Base-by-base conservation (phyloP, 2,329 filamentous ascomycete genomes). In the Pyricularia sp. region DNA sequence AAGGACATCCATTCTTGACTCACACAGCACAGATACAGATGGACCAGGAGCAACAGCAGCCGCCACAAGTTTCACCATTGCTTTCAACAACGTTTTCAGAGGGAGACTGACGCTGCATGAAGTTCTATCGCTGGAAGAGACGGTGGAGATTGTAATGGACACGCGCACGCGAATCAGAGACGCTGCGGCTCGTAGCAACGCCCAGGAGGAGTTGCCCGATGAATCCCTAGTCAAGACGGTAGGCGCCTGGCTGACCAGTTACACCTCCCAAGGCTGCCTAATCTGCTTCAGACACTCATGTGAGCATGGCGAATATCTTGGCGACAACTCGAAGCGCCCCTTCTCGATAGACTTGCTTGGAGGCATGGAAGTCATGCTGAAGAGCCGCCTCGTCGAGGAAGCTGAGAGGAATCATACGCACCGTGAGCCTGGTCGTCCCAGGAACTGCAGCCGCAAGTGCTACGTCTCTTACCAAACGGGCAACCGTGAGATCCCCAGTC, bases 281-380 rank as follows among this genome's bases (percentile, higher is more conserved):
- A 83, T 87, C 67, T 88, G 86, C 76, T 85, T 82, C 73, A 84
- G 84, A 67, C 83, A 88, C 74, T 86, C 85, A 14, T 88, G 86
- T 70, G 86, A 88, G 73, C 86, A 88, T 71, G 86, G 86, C 64
- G 85, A 87, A 68, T 87, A 86, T 67, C 83, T 86, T 68, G 75
- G 77, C 7, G 82, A 84, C 67, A 84, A 85, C 70, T 84, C 86
- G 72, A 81, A 83, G 42, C 84, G 81, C 65, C 78, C 82, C 3
- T 85, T 87, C 72, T 85, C 84, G 3, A 78, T 87, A n/a, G 81
- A 83, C 55, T 26, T 64, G 20, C 30, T 64, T 4, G 67, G 67
- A 25, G 67, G 67, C 23, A 26, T 69, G 68, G 71, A 72, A 36
- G 42, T 68, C 68, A 69, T 71, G 33, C 69, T 74, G 7, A 70